Base-by-base conservation (phyloP, 1,284 basidiomycete genomes). In the Xerocomus nothofagi region DNA sequence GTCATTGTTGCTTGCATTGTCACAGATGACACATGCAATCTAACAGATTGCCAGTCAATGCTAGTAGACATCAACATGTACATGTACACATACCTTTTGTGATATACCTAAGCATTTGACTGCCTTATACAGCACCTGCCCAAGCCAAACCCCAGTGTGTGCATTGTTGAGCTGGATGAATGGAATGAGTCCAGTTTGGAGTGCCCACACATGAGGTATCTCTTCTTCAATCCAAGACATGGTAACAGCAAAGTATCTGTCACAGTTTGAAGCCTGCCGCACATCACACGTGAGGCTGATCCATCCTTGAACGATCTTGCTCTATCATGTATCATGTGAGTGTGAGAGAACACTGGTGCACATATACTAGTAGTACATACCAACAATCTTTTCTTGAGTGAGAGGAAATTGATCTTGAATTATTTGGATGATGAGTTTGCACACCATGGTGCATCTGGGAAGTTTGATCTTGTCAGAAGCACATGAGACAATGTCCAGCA, bases 101-200 rank as follows among this genome's bases (percentile, higher is more conserved):
- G 20, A 15, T 9, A 53, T 37, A 32, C 34, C 38, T 0, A 38
- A 20, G 5, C 0, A 12, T 17, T 24, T 24, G n/a, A 39, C 9
- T 0, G 29, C 20, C 23, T 55, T 53, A 30, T 39, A 57, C 4
- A 56, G 45, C 0, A 30, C 54, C 9, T 56, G 55, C 17, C 54
- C 14, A 0, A 56, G 42, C 9, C 0, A 1, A 2, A 39, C 6
- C 3, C 33, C 30, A 9, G 43, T 39, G 14, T 56, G 40, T 6
- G 21, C 36, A n/a, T 41, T 41, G 7, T 54, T 55, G 23, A 54
- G 43, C 12, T 42, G 43, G 1, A 36, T 23, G 1, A 54, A 54
- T 9, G 18, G 29, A 0, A 54, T 17, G 27, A 54, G 39, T 12
- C 34, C 36, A 0, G 10, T 50, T 14, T 42, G 34, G 17, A 41